Conservation (phyloP, 2,329 filamentous ascomycete genomes). For the Paraconiothyrium brasiliense region DNA sequence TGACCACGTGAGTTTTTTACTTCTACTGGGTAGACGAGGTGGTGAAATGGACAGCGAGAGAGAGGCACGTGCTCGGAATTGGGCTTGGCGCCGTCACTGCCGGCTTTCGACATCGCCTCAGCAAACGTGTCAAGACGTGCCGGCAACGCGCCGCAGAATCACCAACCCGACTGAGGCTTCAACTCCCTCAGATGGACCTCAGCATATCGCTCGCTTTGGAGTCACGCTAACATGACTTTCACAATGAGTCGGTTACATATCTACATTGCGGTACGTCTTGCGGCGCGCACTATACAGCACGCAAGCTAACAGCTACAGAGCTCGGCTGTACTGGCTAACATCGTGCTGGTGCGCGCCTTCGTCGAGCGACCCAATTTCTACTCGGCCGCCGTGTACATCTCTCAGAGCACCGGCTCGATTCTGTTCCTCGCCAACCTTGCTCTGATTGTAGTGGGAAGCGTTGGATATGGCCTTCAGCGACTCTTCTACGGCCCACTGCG, state of each 20-base stretch:
- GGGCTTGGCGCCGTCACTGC: constrained; percentile 25
- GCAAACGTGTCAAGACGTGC: constrained; percentile 26
- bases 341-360: constrained; percentile 88
- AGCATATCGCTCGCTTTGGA: constrained; percentile 5
- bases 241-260: constrained; percentile 46
- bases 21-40: constrained; percentile 22
- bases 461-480: constrained; percentile 88
- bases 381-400: constrained; percentile 94
- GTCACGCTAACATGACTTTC: constrained; percentile 12
- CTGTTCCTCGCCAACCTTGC: constrained; percentile 94
- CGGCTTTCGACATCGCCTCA: constrained; percentile 14
- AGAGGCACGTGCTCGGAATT: neutral
- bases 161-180: neutral
- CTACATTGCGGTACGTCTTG: constrained; percentile 44
- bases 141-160: constrained; percentile 2
- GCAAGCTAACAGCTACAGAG: constrained; percentile 48
- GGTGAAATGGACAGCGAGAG: constrained; percentile 38
- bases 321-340: constrained; percentile 83
- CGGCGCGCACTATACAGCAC: neutral
- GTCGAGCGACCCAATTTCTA: constrained; percentile 98
- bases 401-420: constrained; percentile 93
- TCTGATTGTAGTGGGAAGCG: constrained; percentile 79
- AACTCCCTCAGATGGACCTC: constrained; percentile 1
- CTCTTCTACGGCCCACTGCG: constrained; percentile 90
- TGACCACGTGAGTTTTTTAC: neutral